These are phyloP conservation scores for Imleria badia DNA, from an alignment of 768 basidiomycete genomes.

Conservation along the genomic window DNA sequence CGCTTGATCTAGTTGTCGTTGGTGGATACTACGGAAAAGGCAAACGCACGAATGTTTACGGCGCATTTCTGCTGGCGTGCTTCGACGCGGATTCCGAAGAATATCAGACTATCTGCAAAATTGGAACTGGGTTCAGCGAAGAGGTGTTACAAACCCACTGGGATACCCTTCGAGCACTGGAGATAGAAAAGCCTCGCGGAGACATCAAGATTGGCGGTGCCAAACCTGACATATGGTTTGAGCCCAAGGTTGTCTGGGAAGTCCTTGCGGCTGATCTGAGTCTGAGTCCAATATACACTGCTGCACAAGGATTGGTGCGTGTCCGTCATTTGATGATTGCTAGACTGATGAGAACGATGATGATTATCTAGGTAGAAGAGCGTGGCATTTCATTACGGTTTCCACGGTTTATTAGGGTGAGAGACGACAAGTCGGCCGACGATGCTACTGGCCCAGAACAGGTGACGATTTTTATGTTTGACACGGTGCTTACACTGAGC, in stretches of 20 bases:
- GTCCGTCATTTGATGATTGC: background rate
- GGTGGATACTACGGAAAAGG: conserved; percentile 98
- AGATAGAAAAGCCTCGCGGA: conserved; percentile 64
- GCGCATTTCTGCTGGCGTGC: conserved; percentile 96
- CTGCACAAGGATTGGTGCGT: conserved; percentile 84
- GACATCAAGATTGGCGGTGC: conserved; percentile 90
- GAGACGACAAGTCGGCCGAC: conserved; percentile 92
- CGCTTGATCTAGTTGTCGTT: conserved; percentile 95
- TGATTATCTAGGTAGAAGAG: conserved; percentile 62
- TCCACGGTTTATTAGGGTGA: conserved; percentile 87
- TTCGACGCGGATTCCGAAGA: conserved; percentile 93
- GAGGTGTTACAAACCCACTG: conserved; percentile 81
- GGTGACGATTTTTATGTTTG: conserved; percentile 41
- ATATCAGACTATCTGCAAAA: conserved; percentile 98
- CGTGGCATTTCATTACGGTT: conserved; percentile 95
- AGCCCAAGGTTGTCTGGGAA: conserved; percentile 97
- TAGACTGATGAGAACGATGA: conserved; percentile 1
- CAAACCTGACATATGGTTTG: conserved; percentile 98
- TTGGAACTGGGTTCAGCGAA: conserved; percentile 97
- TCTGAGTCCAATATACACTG: conserved; percentile 95
- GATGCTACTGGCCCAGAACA: conserved; percentile 94
- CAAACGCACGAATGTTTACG: conserved; percentile 96
- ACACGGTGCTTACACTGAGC: conserved; percentile 1
- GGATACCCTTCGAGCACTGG: conserved; percentile 78
- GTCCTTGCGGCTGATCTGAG: conserved; percentile 96